Conservation (phyloP, 441 rosid genomes). For the Theobroma grandiflorum region DNA sequence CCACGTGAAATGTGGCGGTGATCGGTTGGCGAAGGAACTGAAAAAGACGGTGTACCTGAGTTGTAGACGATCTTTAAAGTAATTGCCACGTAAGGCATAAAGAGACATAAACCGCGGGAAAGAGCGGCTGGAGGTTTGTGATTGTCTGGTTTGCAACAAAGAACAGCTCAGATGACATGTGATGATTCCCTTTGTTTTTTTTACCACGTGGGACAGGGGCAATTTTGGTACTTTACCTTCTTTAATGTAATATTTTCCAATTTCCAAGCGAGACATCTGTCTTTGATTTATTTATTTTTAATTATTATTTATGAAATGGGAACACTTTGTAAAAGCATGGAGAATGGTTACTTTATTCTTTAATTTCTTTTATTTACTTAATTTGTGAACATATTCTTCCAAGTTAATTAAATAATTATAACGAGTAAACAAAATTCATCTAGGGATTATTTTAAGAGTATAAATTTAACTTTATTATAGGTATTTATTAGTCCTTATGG, state of each 20-base stretch:
- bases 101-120: neutral
- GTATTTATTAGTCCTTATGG: neutral
- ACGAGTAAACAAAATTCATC: neutral
- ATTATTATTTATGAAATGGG: neutral
- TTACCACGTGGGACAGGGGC: neutral
- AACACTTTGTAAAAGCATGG: neutral
- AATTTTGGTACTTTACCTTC: neutral
- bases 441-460: neutral
- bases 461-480: neutral
- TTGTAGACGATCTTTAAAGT: constrained; percentile 31
- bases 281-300: no score
- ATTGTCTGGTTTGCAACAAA: neutral
- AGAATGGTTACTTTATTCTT: constrained; percentile 6
- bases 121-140: neutral
- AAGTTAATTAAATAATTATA: neutral
- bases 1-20: neutral
- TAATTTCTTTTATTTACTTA: neutral
- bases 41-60: constrained; percentile 23
- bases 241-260: neutral
- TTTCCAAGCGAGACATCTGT: neutral
- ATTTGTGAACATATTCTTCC: constrained; percentile 11
- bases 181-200: neutral
- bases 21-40: neutral
- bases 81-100: neutral
- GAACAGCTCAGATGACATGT: constrained; percentile 6